Evolutionary conservation across 805 yeast species (phyloP), one percentile per base, ranked within the genome.

Genomic region (Kluyveromyces lactis): DNA sequence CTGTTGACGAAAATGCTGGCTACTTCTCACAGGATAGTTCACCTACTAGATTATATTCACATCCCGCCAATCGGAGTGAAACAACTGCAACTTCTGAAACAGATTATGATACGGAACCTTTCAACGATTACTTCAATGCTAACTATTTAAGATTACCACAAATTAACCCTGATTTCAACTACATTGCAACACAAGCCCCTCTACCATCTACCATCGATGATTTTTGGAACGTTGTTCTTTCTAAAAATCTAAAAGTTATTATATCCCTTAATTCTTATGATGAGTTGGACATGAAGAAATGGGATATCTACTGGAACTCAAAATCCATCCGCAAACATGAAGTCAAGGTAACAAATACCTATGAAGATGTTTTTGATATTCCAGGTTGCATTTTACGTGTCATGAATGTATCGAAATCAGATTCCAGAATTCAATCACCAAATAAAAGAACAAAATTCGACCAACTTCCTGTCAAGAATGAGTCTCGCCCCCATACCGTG

Each of bases 151-250:
- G 46, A 23, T 51, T 63, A 42, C 67, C 49, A 52, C 69, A 53
- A 49, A 67, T 58, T 50, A 68, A 53, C 53, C 65, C 46, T 3
- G 53, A 55, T 41, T 62, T 48, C 55, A 54, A 68, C 28, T 83
- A 81, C 52, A 83, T 89, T 45, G 96, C 95, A 0, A 75, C 95
- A 1, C 96, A 90, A 56, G 98, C 96, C 1, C 98, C 98, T 2
- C 57, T 84, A 31, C 68, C 68, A 2, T 70, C 74, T 16, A 90
- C 97, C 0, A 70, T 81, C 31, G 83, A 81, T 26, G 96, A 90
- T 58, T 90, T 92, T 54, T 90, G 96, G 95, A 81, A 78, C 47
- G 84, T 86, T 56, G 74, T 85, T 0, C 67, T 77, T 43, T 73
- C 79, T 27, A 75, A 84, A 50, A 59, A 69, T 3, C 71, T 77